phyloP scores from a whole-genome alignment of 163 green algal genomes.

The Chloromonas sp. region DNA sequence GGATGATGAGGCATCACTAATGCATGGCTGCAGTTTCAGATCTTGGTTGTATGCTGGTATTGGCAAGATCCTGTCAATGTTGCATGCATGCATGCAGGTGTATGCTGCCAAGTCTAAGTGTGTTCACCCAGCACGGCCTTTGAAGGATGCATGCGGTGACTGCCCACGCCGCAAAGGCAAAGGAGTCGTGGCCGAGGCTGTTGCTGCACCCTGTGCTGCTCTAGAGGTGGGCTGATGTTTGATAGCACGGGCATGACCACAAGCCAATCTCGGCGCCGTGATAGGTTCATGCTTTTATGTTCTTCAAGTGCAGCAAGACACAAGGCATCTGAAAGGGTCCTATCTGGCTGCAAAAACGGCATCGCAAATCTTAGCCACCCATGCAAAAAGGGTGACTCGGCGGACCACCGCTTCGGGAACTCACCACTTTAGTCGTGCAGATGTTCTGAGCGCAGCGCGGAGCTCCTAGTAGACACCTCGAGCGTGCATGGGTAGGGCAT shows the following conservation, averaged over 20 bases:
- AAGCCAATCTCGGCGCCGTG: neutral
- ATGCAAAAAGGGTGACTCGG: too few species aligned
- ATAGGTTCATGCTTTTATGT: neutral
- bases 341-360: neutral
- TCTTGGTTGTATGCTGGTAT: neutral
- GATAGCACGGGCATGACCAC: too few species aligned
- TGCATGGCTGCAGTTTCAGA: neutral
- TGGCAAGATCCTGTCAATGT: neutral
- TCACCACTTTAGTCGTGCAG: too few species aligned
- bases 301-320: neutral
- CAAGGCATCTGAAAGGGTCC: too few species aligned
- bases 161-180: slow-evolving; percentile 1
- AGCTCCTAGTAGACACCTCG: too few species aligned
- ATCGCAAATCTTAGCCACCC: neutral
- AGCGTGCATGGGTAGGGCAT: too few species aligned
- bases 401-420: too few species aligned
- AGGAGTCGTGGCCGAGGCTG: neutral
- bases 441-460: too few species aligned
- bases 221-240: neutral
- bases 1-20: neutral
- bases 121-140: neutral
- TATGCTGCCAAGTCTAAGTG: slow-evolving; percentile 2
- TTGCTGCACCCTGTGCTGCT: too few species aligned
- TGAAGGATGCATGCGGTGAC: neutral
- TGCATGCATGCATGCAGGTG: neutral